phyloP scores from a whole-genome alignment of 208 protist species.

The Trypanosomatidae sp. region DNA sequence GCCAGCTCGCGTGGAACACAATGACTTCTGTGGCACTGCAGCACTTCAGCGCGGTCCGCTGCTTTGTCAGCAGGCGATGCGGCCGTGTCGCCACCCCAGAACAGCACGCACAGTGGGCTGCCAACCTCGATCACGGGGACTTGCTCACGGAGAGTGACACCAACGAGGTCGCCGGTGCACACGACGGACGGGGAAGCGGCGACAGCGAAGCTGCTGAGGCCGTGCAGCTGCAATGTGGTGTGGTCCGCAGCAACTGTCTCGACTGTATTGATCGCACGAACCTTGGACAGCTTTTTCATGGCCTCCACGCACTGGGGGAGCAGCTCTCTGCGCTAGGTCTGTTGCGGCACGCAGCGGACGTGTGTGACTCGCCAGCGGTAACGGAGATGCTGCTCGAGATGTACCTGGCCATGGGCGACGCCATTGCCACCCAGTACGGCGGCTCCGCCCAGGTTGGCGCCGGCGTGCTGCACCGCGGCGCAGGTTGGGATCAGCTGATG shows the following conservation, averaged over 20 bases:
- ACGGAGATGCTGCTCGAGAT: constrained; percentile 69
- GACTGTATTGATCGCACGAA: constrained; percentile 99
- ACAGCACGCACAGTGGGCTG: neutral
- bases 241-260: constrained; percentile 97
- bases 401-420: constrained; percentile 82
- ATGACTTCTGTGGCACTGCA: constrained; percentile 57
- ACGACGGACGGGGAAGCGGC: neutral
- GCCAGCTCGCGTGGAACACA: constrained; percentile 73
- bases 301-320: constrained; percentile 67
- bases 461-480: constrained; percentile 80
- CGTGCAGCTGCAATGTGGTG: constrained; percentile 67
- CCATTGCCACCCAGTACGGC: constrained; percentile 88
- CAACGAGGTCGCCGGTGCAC: neutral
- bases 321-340: constrained; percentile 62
- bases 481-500: constrained; percentile 88
- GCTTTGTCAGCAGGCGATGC: constrained; percentile 42
- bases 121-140: neutral
- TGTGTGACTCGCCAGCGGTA: constrained; percentile 42
- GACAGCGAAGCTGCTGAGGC: neutral
- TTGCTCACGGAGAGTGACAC: neutral
- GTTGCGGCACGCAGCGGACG: constrained; percentile 38
- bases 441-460: constrained; percentile 85
- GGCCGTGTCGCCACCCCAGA: neutral
- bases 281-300: constrained; percentile 94
- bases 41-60: constrained; percentile 38